These are phyloP conservation scores for Fomitopsis schrenkii DNA, from an alignment of 1,284 basidiomycete species.

Conservation along the genomic window DNA sequence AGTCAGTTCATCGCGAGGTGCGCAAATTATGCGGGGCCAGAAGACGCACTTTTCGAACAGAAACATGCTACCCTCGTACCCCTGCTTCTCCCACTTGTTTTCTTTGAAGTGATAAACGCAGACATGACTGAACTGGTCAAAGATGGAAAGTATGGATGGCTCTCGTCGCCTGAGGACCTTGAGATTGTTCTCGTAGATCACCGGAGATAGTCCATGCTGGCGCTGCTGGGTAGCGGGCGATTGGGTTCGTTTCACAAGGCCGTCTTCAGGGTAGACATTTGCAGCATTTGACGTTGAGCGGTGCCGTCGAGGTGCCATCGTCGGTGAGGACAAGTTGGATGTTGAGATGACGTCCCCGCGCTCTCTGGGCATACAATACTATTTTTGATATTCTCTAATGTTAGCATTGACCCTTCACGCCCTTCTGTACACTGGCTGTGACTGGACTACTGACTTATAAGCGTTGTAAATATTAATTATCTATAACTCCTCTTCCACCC, in stretches of 20 bases:
- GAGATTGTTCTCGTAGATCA: slow-evolving; percentile 70
- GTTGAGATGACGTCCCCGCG: too few species aligned
- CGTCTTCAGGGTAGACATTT: slow-evolving; percentile 10
- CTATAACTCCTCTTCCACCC: too few species aligned
- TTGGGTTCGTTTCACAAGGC: slow-evolving; percentile 16
- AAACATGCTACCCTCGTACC: slow-evolving; percentile 87
- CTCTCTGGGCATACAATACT: too few species aligned
- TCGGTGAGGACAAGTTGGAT: background rate
- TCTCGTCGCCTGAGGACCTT: slow-evolving; percentile 81
- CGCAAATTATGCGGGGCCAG: background rate
- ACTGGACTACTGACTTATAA: too few species aligned
- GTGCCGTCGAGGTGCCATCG: slow-evolving; percentile 25
- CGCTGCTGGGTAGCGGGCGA: slow-evolving; percentile 20
- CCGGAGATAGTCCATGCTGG: slow-evolving; percentile 20
- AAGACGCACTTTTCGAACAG: slow-evolving; percentile 72
- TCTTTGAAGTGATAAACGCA: slow-evolving; percentile 73
- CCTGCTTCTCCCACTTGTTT: slow-evolving; percentile 77
- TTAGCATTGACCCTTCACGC: too few species aligned
- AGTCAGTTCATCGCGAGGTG: slow-evolving; percentile 3
- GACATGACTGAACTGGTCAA: slow-evolving; percentile 84
- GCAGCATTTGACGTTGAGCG: slow-evolving; percentile 22
- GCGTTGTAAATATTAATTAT: too few species aligned
- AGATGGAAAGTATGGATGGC: slow-evolving; percentile 72
- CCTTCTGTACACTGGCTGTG: too few species aligned
- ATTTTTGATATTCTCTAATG: too few species aligned